Evolutionary conservation across 2,329 filamentous ascomycete genomes (phyloP).

Genomic region (Trichoderma endophyticum): DNA sequence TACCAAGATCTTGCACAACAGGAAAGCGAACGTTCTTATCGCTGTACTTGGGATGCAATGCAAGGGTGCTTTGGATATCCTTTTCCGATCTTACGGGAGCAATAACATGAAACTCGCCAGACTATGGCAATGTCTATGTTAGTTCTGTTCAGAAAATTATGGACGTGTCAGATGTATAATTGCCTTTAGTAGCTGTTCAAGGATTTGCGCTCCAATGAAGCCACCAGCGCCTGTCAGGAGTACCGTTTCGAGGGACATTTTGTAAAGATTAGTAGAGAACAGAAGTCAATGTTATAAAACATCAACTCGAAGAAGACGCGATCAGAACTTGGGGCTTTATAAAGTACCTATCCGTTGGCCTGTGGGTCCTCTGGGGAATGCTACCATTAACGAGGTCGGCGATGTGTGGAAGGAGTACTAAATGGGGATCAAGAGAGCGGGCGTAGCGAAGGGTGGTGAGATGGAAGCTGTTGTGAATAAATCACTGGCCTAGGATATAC

Average conservation of each 20-base stretch:
- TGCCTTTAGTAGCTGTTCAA: background rate
- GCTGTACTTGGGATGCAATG: background rate
- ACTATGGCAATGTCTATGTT: too few relatives aligned
- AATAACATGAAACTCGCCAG: too few relatives aligned
- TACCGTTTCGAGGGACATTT: background rate
- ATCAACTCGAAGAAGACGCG: background rate
- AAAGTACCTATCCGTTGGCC: background rate
- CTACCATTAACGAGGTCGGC: background rate
- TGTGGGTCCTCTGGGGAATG: background rate
- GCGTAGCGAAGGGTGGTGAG: background rate
- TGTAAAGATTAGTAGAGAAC: background rate
- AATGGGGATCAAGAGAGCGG: background rate
- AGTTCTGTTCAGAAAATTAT: too few relatives aligned
- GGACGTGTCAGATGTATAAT: too few relatives aligned
- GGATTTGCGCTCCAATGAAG: background rate
- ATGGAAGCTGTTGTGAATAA: background rate
- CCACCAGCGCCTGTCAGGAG: background rate
- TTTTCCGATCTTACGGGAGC: background rate
- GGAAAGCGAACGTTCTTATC: background rate
- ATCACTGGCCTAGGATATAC: background rate
- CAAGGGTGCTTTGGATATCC: background rate
- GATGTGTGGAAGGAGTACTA: background rate
- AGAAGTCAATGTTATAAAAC: background rate
- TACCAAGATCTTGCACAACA: background rate
- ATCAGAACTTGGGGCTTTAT: background rate